These are phyloP conservation scores for Cronartium quercuum DNA, from an alignment of 1,284 basidiomycete species.

Conservation along the genomic window DNA sequence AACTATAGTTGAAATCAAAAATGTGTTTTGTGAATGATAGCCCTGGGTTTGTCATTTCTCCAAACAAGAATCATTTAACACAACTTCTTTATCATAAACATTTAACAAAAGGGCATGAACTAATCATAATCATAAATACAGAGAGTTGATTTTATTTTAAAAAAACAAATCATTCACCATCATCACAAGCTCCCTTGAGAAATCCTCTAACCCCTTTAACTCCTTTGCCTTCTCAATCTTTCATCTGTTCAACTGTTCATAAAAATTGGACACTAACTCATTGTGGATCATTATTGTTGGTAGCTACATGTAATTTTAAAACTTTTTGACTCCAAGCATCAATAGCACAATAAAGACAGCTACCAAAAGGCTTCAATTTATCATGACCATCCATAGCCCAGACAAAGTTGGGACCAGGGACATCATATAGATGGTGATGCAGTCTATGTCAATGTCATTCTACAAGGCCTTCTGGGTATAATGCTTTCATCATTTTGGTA, in stretches of 20 bases:
- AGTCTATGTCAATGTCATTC: not conserved
- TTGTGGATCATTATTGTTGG: not conserved
- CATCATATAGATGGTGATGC: not conserved
- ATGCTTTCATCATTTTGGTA: not conserved
- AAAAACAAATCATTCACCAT: too few species aligned
- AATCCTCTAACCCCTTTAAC: too few species aligned
- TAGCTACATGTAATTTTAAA: not conserved
- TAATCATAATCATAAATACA: too few species aligned
- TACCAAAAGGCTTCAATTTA: constrained; percentile 11
- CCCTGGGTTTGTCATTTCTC: too few species aligned
- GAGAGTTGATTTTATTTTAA: too few species aligned
- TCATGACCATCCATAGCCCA: not conserved
- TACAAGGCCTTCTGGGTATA: not conserved
- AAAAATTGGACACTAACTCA: not conserved
- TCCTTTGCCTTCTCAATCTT: too few species aligned
- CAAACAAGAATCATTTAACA: too few species aligned
- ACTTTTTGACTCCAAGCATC: constrained; percentile 1
- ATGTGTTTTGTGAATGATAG: too few species aligned
- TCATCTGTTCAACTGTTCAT: not conserved
- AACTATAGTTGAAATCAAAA: too few species aligned
- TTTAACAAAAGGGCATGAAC: too few species aligned
- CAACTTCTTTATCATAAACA: too few species aligned
- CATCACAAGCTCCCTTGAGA: too few species aligned
- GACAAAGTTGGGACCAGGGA: not conserved
- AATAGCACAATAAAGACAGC: not conserved